phyloP scores from a whole-genome alignment of 176 grass and related monocot genomes.

The Lolium perenne region DNA sequence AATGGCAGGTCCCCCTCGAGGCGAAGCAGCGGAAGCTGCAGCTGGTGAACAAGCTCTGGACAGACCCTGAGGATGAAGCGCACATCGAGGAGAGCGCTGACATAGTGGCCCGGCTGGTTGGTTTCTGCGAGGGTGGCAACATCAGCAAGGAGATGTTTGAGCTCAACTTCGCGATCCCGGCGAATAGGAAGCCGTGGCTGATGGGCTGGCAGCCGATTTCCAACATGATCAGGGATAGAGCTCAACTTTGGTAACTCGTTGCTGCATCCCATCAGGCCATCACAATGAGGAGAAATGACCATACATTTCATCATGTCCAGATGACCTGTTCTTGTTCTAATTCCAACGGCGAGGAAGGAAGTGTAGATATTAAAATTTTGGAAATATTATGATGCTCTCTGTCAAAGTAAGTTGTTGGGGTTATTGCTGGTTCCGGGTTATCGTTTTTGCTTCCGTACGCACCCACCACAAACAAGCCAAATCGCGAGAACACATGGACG shows the following conservation, averaged over 20 bases:
- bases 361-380: not conserved
- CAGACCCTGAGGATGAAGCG: conserved; percentile 55
- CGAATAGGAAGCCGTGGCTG: conserved; percentile 81
- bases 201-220: conserved; percentile 94
- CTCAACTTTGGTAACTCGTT: not conserved
- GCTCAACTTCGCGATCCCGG: conserved; percentile 71
- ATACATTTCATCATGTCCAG: not conserved
- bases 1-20: conserved; percentile 80
- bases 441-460: too few relatives aligned
- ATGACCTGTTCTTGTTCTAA: not conserved
- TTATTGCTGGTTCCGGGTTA: not conserved
- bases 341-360: not conserved
- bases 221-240: conserved; percentile 47
- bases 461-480: too few relatives aligned
- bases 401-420: not conserved
- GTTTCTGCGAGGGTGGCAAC: conserved; percentile 89
- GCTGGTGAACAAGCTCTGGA: conserved; percentile 85
- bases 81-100: conserved; percentile 82
- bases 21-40: conserved; percentile 93
- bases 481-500: too few relatives aligned
- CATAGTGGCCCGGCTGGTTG: conserved; percentile 89
- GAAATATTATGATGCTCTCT: not conserved
- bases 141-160: conserved; percentile 98
- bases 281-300: not conserved
- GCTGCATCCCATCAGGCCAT: not conserved